These are phyloP conservation scores for Pezicula neosporulosa DNA, from an alignment of 2,329 filamentous ascomycete species.

Conservation along the genomic window DNA sequence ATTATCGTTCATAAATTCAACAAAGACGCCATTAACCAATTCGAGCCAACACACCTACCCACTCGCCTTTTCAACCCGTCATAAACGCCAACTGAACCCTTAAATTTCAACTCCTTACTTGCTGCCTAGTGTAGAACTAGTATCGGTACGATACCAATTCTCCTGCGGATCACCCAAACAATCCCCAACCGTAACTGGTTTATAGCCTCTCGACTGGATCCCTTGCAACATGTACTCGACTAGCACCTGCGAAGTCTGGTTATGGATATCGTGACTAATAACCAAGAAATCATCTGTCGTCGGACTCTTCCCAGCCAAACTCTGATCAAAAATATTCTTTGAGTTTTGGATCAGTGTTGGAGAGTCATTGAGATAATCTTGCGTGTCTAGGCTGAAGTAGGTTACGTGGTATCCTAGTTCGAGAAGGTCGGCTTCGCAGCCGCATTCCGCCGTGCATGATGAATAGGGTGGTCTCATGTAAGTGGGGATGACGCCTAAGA, in stretches of 20 bases:
- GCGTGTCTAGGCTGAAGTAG: slow-evolving; percentile 46
- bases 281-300: slow-evolving; percentile 36
- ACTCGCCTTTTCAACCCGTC: too few species aligned
- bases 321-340: slow-evolving; percentile 32
- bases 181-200: slow-evolving; percentile 39
- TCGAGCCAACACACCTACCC: too few species aligned
- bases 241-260: slow-evolving; percentile 27
- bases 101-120: not conserved
- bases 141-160: slow-evolving; percentile 36
- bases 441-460: slow-evolving; percentile 34
- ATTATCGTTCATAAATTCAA: too few species aligned
- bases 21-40: too few species aligned
- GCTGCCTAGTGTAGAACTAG: not conserved
- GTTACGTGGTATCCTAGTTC: slow-evolving; percentile 42
- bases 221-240: slow-evolving; percentile 27
- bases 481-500: slow-evolving; percentile 49
- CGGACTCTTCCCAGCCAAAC: slow-evolving; percentile 10
- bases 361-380: slow-evolving; percentile 44
- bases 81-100: not conserved
- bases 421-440: slow-evolving; percentile 32
- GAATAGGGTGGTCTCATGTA: slow-evolving; percentile 47
- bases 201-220: slow-evolving; percentile 29
- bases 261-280: slow-evolving; percentile 40
- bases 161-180: slow-evolving; percentile 38
- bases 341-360: slow-evolving; percentile 40